Evolutionary conservation across 2,329 filamentous ascomycete species (phyloP), one percentile per base, ranked within the genome.

Genomic region (Trichoderma simmonsii): DNA sequence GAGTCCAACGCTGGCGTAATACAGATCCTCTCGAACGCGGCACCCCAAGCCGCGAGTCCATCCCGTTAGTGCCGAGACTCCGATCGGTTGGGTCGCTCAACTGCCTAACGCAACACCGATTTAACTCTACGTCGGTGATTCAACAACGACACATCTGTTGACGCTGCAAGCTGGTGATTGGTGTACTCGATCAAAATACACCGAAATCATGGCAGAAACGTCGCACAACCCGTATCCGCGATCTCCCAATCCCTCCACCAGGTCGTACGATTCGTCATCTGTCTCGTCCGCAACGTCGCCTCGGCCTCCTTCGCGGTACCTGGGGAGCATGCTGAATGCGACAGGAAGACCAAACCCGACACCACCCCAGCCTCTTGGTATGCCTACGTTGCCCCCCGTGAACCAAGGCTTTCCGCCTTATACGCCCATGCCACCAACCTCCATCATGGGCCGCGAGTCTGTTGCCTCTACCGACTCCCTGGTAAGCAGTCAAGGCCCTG

Each of bases 191-290:
- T 39, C 43, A 71, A 77, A 78, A 75, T 74, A 72, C 54, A 26
- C 78, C 76, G 79, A 73, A 78, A 81, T 76, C 78, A 90, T 90
- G 88, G 84, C 87, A 77, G 84, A 87, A 65, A 76, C 78, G 72
- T 79, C 86, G 77, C 88, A 90, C 82, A 88, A 85, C 79, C 81
- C 85, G 64, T 90, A 88, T 79, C 82, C 87, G 77, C 88, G 87
- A 81, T 90, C 89, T 72, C 89, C 89, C 73, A 89, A 89, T 80
- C 85, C 84, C 73, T 89, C 88, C 75, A 87, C 85, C 74, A 85
- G 86, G 80, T 90, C 88, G 75, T 90, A 89, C 85, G 88, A 89
- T 81, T 90, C 88, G 73, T 90, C 88, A 12, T 89, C 88, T 62
- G 87, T 89, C 76, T 89, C 88, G 30, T 90, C 89, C 72, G 86